Evolutionary conservation across 768 basidiomycete genomes (phyloP).

Genomic region (Lactarius sp.): DNA sequence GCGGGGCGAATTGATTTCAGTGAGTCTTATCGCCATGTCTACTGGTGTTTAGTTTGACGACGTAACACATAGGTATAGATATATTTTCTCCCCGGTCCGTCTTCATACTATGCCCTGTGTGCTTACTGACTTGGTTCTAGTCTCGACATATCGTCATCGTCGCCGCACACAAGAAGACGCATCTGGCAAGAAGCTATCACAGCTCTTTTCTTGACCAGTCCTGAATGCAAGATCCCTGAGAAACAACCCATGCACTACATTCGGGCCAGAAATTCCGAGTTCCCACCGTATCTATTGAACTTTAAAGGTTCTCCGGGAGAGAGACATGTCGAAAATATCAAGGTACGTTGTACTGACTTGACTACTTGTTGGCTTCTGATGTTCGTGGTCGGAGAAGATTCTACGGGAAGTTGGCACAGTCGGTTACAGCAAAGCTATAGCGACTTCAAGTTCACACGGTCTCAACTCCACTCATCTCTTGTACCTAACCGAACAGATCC

Average conservation of each 20-base stretch:
- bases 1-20: constrained; percentile 70
- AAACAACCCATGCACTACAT: constrained; percentile 55
- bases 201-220: constrained; percentile 56
- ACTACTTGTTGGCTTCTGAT: neutral
- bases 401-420: constrained; percentile 61
- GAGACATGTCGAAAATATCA: constrained; percentile 72
- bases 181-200: constrained; percentile 80
- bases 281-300: constrained; percentile 63
- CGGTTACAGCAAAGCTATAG: constrained; percentile 50
- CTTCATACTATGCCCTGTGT: neutral
- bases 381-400: constrained; percentile 44
- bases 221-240: constrained; percentile 54
- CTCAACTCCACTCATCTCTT: constrained; percentile 45
- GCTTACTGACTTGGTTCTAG: constrained; percentile 32
- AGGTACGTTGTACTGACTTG: constrained; percentile 40
- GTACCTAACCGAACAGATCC: constrained; percentile 48
- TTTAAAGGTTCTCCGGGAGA: constrained; percentile 64
- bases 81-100: constrained; percentile 69
- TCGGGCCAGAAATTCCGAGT: constrained; percentile 50
- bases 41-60: neutral
- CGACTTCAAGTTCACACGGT: constrained; percentile 41
- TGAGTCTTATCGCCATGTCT: constrained; percentile 33
- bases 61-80: constrained; percentile 53
- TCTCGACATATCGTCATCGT: constrained; percentile 51
- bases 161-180: constrained; percentile 58